Percentiles rank a stretch among this genome's conserved stretches.
phyloP scores from a whole-genome alignment of 2,329 filamentous ascomycete genomes.

The Fusarium transvaalense region DNA sequence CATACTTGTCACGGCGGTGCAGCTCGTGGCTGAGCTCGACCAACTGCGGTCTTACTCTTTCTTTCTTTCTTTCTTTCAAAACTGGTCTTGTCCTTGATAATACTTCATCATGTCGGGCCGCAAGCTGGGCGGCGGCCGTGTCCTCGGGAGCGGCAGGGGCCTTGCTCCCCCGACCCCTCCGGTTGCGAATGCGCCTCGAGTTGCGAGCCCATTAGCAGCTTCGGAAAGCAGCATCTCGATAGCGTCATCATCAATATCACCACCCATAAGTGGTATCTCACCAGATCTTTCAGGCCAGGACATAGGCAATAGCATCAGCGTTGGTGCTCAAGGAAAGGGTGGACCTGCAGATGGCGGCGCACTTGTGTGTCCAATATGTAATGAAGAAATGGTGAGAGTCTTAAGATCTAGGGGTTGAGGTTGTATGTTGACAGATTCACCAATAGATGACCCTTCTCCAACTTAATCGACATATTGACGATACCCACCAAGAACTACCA shows the following conservation, averaged over 20 bases:
- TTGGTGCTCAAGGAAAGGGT: constrained; percentile 68
- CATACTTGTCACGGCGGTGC: constrained; percentile 39
- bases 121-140: constrained; percentile 91
- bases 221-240: constrained; percentile 82
- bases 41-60: constrained; percentile 51
- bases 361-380: constrained; percentile 96
- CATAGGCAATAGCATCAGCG: constrained; percentile 82
- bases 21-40: constrained; percentile 53
- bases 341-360: constrained; percentile 64
- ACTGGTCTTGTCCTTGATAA: neutral
- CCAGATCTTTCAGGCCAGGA: constrained; percentile 78
- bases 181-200: constrained; percentile 57
- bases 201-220: constrained; percentile 64
- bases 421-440: neutral
- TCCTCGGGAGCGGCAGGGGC: constrained; percentile 87
- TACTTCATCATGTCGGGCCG: constrained; percentile 76
- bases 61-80: constrained; percentile 4
- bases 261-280: constrained; percentile 69
- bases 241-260: constrained; percentile 78
- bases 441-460: constrained; percentile 87
- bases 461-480: constrained; percentile 87
- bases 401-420: neutral
- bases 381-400: constrained; percentile 89
- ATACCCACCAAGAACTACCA: constrained; percentile 89
- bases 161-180: constrained; percentile 73